phyloP scores from a whole-genome alignment of 352 stramenopile species.

The Globisporangium nodosum region DNA sequence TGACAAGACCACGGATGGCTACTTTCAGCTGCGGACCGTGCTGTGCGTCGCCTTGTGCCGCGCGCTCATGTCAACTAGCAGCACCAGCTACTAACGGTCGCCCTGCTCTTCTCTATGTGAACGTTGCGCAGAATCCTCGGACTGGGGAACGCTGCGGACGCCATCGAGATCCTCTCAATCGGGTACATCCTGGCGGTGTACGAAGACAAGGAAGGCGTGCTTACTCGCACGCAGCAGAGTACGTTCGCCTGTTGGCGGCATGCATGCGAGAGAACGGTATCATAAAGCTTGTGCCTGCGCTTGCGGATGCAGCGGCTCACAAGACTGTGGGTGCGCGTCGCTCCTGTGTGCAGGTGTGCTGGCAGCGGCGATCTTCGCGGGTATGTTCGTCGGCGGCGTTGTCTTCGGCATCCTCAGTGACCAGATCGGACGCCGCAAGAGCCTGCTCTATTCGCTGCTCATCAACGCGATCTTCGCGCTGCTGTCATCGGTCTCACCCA shows the following conservation, averaged over 20 bases:
- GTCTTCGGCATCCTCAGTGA: conserved; percentile 75
- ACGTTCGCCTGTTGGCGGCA: conserved; percentile 3
- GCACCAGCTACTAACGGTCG: background rate
- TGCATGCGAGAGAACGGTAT: background rate
- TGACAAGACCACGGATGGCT: conserved; percentile 45
- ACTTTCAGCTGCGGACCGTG: conserved; percentile 63
- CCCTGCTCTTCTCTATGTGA: background rate
- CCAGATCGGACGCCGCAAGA: conserved; percentile 60
- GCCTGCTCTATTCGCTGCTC: conserved; percentile 69
- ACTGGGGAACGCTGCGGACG: conserved; percentile 84
- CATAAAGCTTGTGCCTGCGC: background rate
- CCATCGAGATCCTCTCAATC: conserved; percentile 89
- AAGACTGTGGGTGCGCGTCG: background rate
- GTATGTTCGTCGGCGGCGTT: conserved; percentile 87
- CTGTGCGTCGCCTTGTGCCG: conserved; percentile 28
- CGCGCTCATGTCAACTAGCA: background rate
- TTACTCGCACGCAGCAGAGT: conserved; percentile 50
- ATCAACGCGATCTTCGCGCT: conserved; percentile 79
- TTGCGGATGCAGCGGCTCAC: background rate
- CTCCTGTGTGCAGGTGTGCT: conserved; percentile 44
- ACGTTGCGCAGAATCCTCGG: conserved; percentile 49
- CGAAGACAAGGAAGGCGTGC: conserved; percentile 59
- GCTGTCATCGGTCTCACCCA: conserved; percentile 63
- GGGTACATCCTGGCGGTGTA: conserved; percentile 88
- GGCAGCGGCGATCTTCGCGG: conserved; percentile 84